phyloP scores from a whole-genome alignment of 1,139 yeast species.

The Trichomonascaceae sp. region DNA sequence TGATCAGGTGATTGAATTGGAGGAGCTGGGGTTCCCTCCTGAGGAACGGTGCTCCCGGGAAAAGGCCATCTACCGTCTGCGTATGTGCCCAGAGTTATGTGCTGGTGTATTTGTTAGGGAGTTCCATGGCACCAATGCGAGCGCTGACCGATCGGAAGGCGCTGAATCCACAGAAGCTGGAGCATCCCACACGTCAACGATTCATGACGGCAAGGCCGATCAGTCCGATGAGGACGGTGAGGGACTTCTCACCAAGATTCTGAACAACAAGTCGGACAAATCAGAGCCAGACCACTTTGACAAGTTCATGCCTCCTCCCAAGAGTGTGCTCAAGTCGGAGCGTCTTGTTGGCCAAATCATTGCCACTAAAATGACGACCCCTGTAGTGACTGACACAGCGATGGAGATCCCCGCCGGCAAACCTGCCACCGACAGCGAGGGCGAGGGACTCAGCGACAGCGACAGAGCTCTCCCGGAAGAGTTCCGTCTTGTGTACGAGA shows the following conservation, averaged over 20 bases:
- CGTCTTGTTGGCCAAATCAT: conserved; percentile 70
- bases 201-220: background rate
- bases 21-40: conserved; percentile 53
- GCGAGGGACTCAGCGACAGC: conserved; percentile 6
- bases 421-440: conserved; percentile 4
- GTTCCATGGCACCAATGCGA: conserved; percentile 22
- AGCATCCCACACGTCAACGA: conserved; percentile 1
- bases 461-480: too few species aligned
- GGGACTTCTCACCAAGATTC: background rate
- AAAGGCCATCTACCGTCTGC: conserved; percentile 55
- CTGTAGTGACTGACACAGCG: conserved; percentile 44
- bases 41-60: conserved; percentile 53
- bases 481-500: too few species aligned
- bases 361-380: conserved; percentile 56
- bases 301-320: conserved; percentile 31
- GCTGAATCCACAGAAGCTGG: conserved; percentile 13
- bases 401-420: conserved; percentile 46
- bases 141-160: conserved; percentile 16
- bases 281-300: background rate
- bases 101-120: conserved; percentile 76
- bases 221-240: background rate
- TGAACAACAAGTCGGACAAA: background rate
- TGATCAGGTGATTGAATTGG: conserved; percentile 47
- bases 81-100: conserved; percentile 78
- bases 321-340: conserved; percentile 33